Evolutionary conservation across 2,329 filamentous ascomycete species (phyloP).

Genomic region (Aaosphaeria pasadenensis): DNA sequence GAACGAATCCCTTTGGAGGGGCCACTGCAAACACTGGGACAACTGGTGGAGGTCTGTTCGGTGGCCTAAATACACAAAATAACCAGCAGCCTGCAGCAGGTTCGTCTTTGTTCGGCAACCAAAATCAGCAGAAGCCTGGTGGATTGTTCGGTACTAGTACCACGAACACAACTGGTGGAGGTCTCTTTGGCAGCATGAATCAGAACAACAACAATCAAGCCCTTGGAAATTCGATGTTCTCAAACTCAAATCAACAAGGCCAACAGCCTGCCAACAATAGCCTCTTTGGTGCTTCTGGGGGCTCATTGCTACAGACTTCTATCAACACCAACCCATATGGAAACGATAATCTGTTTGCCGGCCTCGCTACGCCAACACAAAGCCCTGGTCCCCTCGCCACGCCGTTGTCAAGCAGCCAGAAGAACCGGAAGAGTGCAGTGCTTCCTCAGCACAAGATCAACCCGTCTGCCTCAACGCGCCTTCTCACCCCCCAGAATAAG

Average conservation of each 20-base stretch:
- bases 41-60: conserved; percentile 33
- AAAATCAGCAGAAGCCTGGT: conserved; percentile 40
- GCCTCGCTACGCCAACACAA: conserved; percentile 62
- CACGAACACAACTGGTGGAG: conserved; percentile 37
- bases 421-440: conserved; percentile 74
- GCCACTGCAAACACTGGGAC: conserved; percentile 17
- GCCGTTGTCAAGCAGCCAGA: conserved; percentile 73
- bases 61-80: conserved; percentile 27
- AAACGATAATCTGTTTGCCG: conserved; percentile 79
- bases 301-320: conserved; percentile 47
- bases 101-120: conserved; percentile 35
- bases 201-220: conserved; percentile 36
- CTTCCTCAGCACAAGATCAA: conserved; percentile 86
- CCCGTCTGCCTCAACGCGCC: conserved; percentile 73
- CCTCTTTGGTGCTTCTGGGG: conserved; percentile 55
- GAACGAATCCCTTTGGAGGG: conserved; percentile 29
- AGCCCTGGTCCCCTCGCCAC: conserved; percentile 89
- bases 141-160: conserved; percentile 39
- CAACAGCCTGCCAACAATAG: conserved; percentile 39
- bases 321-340: conserved; percentile 83
- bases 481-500: conserved; percentile 75
- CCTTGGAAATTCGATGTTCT: conserved; percentile 41
- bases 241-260: conserved; percentile 40
- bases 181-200: conserved; percentile 46
- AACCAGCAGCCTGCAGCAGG: conserved; percentile 25